These are phyloP conservation scores for Solanum raphanifolium DNA, from an alignment of 257 asterid genomes.

Conservation along the genomic window DNA sequence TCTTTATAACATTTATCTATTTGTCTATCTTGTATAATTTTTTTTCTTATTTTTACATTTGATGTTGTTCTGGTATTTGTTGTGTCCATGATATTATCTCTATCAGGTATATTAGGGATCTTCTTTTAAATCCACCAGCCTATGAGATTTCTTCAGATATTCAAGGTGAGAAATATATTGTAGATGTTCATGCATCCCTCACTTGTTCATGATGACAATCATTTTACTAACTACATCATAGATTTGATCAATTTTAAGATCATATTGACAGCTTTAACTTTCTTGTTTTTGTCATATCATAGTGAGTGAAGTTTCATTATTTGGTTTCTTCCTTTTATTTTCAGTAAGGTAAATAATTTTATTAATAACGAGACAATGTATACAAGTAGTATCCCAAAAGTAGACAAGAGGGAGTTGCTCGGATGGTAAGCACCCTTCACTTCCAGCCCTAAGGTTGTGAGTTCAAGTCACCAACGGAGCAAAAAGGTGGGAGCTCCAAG, in stretches of 20 bases:
- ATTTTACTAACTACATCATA: background rate
- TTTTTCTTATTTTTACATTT: background rate
- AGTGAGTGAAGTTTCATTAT: background rate
- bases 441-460: background rate
- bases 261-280: background rate
- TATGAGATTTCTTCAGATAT: constrained; percentile 70
- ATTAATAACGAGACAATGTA: background rate
- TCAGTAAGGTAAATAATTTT: background rate
- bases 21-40: background rate
- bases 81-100: background rate
- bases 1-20: background rate
- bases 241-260: background rate
- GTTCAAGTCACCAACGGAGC: background rate
- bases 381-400: background rate
- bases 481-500: background rate
- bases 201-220: background rate
- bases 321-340: background rate
- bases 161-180: constrained; percentile 40
- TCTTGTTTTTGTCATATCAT: background rate
- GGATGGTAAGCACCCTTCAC: background rate
- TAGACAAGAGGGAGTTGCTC: background rate
- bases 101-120: constrained; percentile 76
- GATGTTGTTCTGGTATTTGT: constrained; percentile 4
- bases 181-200: background rate
- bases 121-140: constrained; percentile 94